Evolutionary conservation across 305 asterid species (phyloP).

Genomic region (Solanum chacoense): DNA sequence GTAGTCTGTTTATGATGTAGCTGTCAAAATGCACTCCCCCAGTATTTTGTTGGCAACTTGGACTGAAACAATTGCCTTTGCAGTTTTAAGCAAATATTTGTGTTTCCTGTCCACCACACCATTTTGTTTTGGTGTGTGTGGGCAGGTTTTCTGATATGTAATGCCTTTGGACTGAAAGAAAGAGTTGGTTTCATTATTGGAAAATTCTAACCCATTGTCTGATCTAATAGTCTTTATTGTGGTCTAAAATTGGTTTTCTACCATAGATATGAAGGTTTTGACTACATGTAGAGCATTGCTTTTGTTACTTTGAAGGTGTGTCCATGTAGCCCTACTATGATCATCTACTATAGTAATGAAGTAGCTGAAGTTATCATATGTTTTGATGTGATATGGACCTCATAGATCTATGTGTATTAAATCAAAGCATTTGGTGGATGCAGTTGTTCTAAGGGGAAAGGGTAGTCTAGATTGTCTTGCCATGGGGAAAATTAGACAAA

Average conservation of each 20-base stretch:
- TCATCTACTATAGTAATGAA: background rate
- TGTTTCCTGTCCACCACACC: background rate
- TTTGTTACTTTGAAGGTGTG: background rate
- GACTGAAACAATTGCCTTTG: background rate
- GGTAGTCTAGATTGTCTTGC: background rate
- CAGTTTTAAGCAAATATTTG: background rate
- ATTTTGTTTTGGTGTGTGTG: background rate
- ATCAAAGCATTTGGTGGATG: background rate
- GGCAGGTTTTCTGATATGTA: background rate
- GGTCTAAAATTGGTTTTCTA: background rate
- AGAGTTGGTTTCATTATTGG: too few species aligned
- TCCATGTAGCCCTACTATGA: background rate
- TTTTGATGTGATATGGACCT: background rate
- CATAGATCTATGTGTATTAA: background rate
- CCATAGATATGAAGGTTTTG: background rate
- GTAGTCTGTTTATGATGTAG: background rate
- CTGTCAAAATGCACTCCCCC: background rate
- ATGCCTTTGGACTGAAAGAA: background rate
- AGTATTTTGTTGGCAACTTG: too few species aligned
- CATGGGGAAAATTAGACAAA: background rate
- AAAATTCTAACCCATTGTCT: too few species aligned
- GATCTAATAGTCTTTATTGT: background rate
- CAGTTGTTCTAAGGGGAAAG: background rate
- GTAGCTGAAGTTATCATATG: background rate
- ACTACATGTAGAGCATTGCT: background rate